These are phyloP conservation scores for Paramecium biaurelia DNA, from an alignment of 73 alveolate genomes.

Conservation along the genomic window DNA sequence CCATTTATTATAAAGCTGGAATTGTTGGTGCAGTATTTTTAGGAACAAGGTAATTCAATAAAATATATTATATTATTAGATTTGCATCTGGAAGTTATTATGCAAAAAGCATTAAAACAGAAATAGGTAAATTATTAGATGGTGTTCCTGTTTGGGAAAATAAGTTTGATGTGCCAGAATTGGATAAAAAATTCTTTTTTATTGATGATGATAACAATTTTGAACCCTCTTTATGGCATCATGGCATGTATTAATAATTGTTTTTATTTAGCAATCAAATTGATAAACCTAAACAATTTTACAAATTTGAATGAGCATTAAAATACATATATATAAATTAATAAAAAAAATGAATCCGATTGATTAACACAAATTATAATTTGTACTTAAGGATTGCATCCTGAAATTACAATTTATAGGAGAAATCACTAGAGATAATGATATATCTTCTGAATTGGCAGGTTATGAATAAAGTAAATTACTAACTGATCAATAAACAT, in stretches of 20 bases:
- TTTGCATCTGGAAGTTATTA: background rate
- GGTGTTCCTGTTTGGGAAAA: slow-evolving; percentile 65
- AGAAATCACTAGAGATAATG: slow-evolving; percentile 50
- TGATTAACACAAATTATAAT: slow-evolving; percentile 48
- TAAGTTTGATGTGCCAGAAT: slow-evolving; percentile 61
- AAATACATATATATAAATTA: background rate
- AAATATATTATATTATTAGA: background rate
- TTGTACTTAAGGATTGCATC: slow-evolving; percentile 46
- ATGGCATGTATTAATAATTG: slow-evolving; percentile 19
- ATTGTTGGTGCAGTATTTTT: slow-evolving; percentile 46
- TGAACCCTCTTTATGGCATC: slow-evolving; percentile 62
- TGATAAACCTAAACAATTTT: slow-evolving; percentile 25
- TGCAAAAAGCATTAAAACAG: background rate
- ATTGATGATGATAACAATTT: slow-evolving; percentile 63
- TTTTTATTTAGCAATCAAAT: background rate
- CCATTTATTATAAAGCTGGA: slow-evolving; percentile 60
- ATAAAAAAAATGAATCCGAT: slow-evolving; percentile 59
- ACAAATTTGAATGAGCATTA: slow-evolving; percentile 38
- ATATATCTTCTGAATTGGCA: slow-evolving; percentile 61
- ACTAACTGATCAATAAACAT: slow-evolving; percentile 25
- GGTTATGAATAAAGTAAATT: slow-evolving; percentile 47
- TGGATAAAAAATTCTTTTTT: slow-evolving; percentile 57
- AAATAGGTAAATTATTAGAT: slow-evolving; percentile 20
- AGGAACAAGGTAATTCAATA: background rate
- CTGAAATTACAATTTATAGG: slow-evolving; percentile 48